Evolutionary conservation across 2,329 filamentous ascomycete genomes (phyloP), one percentile per base, ranked within the genome.

Genomic region (Sarocladiaceae sp.): DNA sequence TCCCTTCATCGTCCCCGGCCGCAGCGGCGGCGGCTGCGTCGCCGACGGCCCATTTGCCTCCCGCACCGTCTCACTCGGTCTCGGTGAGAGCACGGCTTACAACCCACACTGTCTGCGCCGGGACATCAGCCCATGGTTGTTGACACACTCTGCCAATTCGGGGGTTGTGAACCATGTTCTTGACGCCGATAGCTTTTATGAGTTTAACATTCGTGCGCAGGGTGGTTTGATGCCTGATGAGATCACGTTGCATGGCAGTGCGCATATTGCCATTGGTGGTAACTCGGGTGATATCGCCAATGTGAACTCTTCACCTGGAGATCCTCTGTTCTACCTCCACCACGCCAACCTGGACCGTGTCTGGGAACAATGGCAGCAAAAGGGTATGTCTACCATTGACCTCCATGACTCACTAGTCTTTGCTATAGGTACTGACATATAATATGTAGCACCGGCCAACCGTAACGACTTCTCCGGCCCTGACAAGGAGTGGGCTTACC

Each of bases 61-160:
- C 0, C 49, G 53, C 3, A 47, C 29, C 26, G 55, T 58, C 20
- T 51, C 53, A 26, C 53, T 60, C 50, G 58, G 57, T 29, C 51
- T 59, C 17, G 53, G 58, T 10, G 40, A 53, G 0, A 55, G 58
- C 1, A 54, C 60, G 51, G 47, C 10, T 1, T 63, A 69, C 31
- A 62, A 56, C 50, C 65, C 66, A 5, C 65, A 60, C 51, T 69
- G 67, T 50, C 51, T 68, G 26, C 59, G 59, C 8, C 61, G 66
- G 29, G 66, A 68, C 50, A 54, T 69, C 10, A 63, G 59, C 22
- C 57, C 57, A 7, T 48, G 26, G 26, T 17, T 48, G 3, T 5
- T 33, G 6, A 33, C 26, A 4, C 44, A 33, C 15, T 15, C 53
- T 39, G 44, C 54, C 18, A 54, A 60, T 26, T 58, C 54, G 51